phyloP scores from a whole-genome alignment of 1,284 basidiomycete species.

The Apiotrichum sp. region DNA sequence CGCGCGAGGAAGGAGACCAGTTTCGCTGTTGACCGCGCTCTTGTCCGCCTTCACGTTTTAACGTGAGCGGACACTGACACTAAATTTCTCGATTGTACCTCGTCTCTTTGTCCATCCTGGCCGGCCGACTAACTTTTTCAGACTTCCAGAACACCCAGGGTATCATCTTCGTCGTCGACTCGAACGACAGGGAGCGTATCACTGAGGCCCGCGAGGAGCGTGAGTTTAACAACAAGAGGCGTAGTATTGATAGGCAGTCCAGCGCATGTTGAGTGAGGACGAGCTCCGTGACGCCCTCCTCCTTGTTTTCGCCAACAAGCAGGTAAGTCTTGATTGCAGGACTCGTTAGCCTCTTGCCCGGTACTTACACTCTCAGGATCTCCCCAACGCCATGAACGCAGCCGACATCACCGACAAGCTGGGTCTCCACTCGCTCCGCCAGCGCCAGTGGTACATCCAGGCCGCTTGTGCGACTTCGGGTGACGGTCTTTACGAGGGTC shows the following conservation, averaged over 20 bases:
- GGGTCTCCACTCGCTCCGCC: slow-evolving; percentile 91
- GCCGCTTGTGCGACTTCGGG: slow-evolving; percentile 98
- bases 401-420: slow-evolving; percentile 99
- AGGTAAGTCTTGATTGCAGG: slow-evolving; percentile 46
- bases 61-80: neutral
- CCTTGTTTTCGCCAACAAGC: slow-evolving; percentile 99
- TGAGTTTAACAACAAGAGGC: slow-evolving; percentile 24
- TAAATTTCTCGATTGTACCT: neutral
- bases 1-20: too few species aligned
- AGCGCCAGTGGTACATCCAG: slow-evolving; percentile 99
- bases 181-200: slow-evolving; percentile 99
- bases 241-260: slow-evolving; percentile 50
- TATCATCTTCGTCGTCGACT: slow-evolving; percentile 99
- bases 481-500: slow-evolving; percentile 97
- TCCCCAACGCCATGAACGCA: slow-evolving; percentile 99
- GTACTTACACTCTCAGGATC: slow-evolving; percentile 53
- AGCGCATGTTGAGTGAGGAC: slow-evolving; percentile 99
- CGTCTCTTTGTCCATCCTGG: neutral
- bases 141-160: slow-evolving; percentile 99
- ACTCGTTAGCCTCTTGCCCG: neutral
- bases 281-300: slow-evolving; percentile 98
- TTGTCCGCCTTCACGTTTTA: too few species aligned
- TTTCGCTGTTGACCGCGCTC: too few species aligned
- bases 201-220: slow-evolving; percentile 96
- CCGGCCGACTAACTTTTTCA: slow-evolving; percentile 38